Base-by-base conservation (phyloP, 495 filamentous ascomycete species). In the Sabuloglossum arenarium region DNA sequence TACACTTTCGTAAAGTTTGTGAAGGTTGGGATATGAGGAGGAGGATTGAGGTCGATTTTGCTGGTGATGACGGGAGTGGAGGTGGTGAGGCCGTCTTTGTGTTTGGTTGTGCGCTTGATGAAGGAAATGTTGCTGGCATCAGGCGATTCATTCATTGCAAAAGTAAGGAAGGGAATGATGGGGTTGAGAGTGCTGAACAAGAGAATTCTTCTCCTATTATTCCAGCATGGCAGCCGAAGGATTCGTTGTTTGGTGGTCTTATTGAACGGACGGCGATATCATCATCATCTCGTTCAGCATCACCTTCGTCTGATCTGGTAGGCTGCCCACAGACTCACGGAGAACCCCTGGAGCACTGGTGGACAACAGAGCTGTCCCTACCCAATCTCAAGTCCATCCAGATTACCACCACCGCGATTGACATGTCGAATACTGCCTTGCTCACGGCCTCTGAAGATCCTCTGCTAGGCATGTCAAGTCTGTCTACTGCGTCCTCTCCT, bases 21-120 rank as follows among this genome's bases (percentile, higher is more conserved):
- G 71, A 82, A 54, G 82, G 84, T 3, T 97, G 93, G 91, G 84
- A 95, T 61, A 97, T 97, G 89, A 78, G 80, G 54, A 79, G 88
- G 54, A 82, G 74, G 51, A 67, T 97, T 21, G 81, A 88, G 63
- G 85, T 94, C 8, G 91, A 98, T 65, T 98, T 94, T 68, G 84
- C 84, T 25, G 80, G 79, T 47, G 84, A 84, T 59, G 86, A 93
- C 67, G 76, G 80, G 16, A 68, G 72, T 47, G 79, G 79, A 12
- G 79, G 77, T 37, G 87, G 87, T 25, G 88, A 95, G 65, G 73
- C 71, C 16, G 66, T 93, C 6, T 71, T 93, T 53, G 78, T 94
- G 2, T 74, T 94, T 55, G 74, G 76, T 10, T 85, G 81, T 61
- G 88, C 82, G 6, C 62, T 75, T 12, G 78, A 79, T 34, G 80